Evolutionary conservation across 2,329 filamentous ascomycete species (phyloP), one percentile per base, ranked within the genome.

Genomic region (Diaporthe helianthi): DNA sequence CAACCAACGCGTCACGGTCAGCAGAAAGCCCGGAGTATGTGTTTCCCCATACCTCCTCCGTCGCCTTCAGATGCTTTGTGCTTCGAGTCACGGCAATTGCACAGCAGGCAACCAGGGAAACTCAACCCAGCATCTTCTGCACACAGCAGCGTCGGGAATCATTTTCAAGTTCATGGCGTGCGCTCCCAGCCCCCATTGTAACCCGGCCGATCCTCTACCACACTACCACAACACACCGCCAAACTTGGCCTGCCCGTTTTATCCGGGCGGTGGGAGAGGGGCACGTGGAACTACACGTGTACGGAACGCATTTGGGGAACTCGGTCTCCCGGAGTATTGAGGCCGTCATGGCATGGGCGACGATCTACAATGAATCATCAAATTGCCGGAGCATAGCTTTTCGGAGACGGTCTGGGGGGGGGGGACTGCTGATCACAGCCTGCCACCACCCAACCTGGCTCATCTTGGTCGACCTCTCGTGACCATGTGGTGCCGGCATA

Each of bases 331-430:
- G 29, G 58, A 33, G 4, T 24, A 60, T 60, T 31, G 55, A 60
- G 58, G 55, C 41, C 55, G 38, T 33, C 38, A 61, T 61, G 38
- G 26, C 55, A 22, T 33, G 17, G 55, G 41, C 10, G 46, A 61
- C 55, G 41, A 61, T 61, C 44, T 47, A 63, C 58, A 49, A 63
- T 63, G 58, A 63, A 36, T 63, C 58, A 63, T 63, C 22, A 58
- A 63, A 33, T 49, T 19, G 13, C 26, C 24, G n/a, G 41, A 33
- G 24, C n/a, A 17, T n/a, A 15, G 24, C 38, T 47, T 26, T 36
- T 36, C 19, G 41, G 58, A 26, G 44, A 22, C 9, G 6, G 19
- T 8, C 36, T 38, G 36, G 36, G 36, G 15, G 36, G 36, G 15
- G 36, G 36, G 36, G 19, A 6, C 41, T 12, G 26, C 24, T 47